A percentile compares a stretch with the other conserved stretches of the same genome.
These are phyloP conservation scores for Termitomyces sp. DNA, from an alignment of 768 basidiomycete genomes.

Conservation along the genomic window DNA sequence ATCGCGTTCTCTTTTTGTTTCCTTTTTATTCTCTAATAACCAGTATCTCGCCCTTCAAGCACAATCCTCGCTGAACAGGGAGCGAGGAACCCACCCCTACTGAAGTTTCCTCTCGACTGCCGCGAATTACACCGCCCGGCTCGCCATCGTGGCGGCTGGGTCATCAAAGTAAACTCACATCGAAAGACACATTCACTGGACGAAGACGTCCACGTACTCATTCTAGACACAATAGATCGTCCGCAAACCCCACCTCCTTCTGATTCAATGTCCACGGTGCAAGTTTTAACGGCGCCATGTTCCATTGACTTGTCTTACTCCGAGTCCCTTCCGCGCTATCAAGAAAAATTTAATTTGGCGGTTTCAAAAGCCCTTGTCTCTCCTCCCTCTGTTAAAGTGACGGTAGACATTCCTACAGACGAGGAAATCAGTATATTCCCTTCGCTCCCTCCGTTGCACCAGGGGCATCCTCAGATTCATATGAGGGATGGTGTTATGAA, in stretches of 20 bases:
- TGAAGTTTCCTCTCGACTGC: slow-evolving; percentile 46
- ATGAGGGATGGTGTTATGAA: slow-evolving; percentile 74
- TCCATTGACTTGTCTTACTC: slow-evolving; percentile 27
- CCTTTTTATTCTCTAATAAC: slow-evolving; percentile 14
- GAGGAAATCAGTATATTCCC: slow-evolving; percentile 45
- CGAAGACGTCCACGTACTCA: slow-evolving; percentile 11
- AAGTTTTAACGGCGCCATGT: slow-evolving; percentile 36
- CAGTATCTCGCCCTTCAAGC: slow-evolving; percentile 37
- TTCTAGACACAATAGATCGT: slow-evolving; percentile 22
- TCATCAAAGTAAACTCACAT: not conserved
- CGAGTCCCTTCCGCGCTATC: slow-evolving; percentile 16
- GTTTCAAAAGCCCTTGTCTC: slow-evolving; percentile 27
- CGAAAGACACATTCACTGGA: slow-evolving; percentile 6
- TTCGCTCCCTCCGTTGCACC: slow-evolving; percentile 58
- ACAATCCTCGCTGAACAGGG: slow-evolving; percentile 61
- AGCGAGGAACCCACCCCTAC: slow-evolving; percentile 63
- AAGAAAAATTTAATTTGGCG: slow-evolving; percentile 48
- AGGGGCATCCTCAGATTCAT: slow-evolving; percentile 69
- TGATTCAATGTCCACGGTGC: slow-evolving; percentile 53
- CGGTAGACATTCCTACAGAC: slow-evolving; percentile 15
- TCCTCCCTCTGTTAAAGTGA: slow-evolving; percentile 47
- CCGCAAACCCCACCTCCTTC: slow-evolving; percentile 13
- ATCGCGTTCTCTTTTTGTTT: slow-evolving; percentile 10
- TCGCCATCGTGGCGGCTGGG: slow-evolving; percentile 55
- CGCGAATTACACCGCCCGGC: slow-evolving; percentile 62